Base-by-base conservation (phyloP, 2,329 filamentous ascomycete species). In the Neofusicoccum cordaticola region DNA sequence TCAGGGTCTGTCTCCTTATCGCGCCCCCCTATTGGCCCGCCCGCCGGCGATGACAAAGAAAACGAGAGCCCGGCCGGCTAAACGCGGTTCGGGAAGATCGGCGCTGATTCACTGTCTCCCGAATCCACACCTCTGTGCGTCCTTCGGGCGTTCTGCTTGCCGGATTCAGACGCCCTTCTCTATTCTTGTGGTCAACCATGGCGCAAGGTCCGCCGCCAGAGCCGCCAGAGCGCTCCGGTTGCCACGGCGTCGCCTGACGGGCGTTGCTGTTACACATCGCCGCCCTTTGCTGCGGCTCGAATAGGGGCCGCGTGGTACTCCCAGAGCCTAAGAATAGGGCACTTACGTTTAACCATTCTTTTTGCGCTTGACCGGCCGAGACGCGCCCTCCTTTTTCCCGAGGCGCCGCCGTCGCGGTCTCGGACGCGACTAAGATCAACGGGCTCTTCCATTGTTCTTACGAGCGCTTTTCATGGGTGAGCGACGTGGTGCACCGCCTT, bases 61-160 rank as follows among this genome's bases (percentile, higher is more conserved):
- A 58, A 58, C 56, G 37, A n/a, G 41, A 35, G 27, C 37, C 27
- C 41, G 56, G 56, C 56, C 56, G 56, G 56, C 56, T 58, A 58
- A 58, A 58, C 56, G 56, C 56, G 56, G 56, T 58, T 58, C 56
- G 56, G 56, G 56, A 58, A 19, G 56, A 58, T 58, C 56, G 56
- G 56, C 56, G 56, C n/a, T 58, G 56, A 58, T 58, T 45, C 56
- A 45, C 56, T 45, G 27, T 58, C 56, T 58, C 56, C 56, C 56
- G 56, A 47, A 58, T 17, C 56, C 56, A 47, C 56, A 44, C 41
- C 47, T 41, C 37, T 37, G 50, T 52, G 50, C 50, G 50, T 27
- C 12, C 34, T 31, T 52, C 50, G 50, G 50, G 50, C 50, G 50
- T 52, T 57, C 17, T 57, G 56, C 39, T 47, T 35, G 41, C 56